phyloP scores from a whole-genome alignment of 345 rosid genomes.

The Odontarrhena argentea region DNA sequence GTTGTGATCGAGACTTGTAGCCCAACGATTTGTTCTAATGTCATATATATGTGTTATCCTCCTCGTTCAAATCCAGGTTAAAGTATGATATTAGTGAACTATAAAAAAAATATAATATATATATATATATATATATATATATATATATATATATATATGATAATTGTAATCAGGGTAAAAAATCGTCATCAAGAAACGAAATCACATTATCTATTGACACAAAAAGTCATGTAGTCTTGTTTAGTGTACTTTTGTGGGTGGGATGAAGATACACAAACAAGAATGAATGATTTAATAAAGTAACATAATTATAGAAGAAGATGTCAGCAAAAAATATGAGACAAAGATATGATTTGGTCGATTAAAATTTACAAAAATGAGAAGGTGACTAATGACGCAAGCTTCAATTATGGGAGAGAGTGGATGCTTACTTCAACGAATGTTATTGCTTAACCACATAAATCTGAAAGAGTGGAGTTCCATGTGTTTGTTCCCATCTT shows the following conservation, averaged over 20 bases:
- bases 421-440: conserved; percentile 35
- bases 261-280: conserved; percentile 5
- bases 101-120: too few relatives aligned
- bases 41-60: too few relatives aligned
- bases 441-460: conserved; percentile 21
- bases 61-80: too few relatives aligned
- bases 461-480: conserved; percentile 34
- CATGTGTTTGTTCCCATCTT: conserved; percentile 33
- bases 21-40: too few relatives aligned
- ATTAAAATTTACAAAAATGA: conserved; percentile 22
- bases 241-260: background rate
- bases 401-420: conserved; percentile 36
- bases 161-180: too few relatives aligned
- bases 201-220: too few relatives aligned
- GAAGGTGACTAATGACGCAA: conserved; percentile 38
- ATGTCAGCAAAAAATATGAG: conserved; percentile 17
- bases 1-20: too few relatives aligned
- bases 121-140: too few relatives aligned
- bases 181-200: too few relatives aligned
- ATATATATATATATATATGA: too few relatives aligned
- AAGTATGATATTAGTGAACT: too few relatives aligned
- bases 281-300: conserved; percentile 11
- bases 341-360: conserved; percentile 30
- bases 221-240: background rate
- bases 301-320: conserved; percentile 12